Conservation (phyloP, 768 basidiomycete species). For the Lactarius tabidus region DNA sequence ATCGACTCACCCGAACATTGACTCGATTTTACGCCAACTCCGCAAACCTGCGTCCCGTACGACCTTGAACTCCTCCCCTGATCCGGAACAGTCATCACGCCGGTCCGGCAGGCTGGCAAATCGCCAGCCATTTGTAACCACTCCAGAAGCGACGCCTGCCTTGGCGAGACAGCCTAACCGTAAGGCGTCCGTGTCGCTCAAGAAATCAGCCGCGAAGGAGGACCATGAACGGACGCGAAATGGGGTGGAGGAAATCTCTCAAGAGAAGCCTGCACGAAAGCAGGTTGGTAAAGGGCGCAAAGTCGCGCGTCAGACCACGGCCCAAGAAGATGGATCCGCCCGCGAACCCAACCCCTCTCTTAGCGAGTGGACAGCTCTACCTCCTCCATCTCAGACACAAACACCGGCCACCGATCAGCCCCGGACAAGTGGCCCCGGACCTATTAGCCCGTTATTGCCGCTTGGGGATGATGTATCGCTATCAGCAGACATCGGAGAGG, state of each 20-base stretch:
- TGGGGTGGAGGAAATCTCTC: neutral
- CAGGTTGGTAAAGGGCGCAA: neutral
- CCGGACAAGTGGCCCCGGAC: conserved; percentile 12
- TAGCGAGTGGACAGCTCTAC: conserved; percentile 11
- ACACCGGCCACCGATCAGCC: conserved; percentile 10
- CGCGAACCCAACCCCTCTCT: conserved; percentile 1
- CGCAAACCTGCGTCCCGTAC: neutral
- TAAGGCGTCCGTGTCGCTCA: neutral
- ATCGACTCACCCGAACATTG: neutral
- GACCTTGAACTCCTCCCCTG: neutral
- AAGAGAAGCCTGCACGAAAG: neutral
- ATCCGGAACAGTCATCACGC: conserved; percentile 13
- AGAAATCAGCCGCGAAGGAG: conserved; percentile 3
- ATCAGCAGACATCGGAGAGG: neutral
- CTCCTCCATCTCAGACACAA: conserved; percentile 1
- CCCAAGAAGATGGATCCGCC: conserved; percentile 4
- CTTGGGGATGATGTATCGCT: neutral
- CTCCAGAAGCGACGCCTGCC: conserved; percentile 1
- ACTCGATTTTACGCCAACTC: neutral
- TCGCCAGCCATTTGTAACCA: neutral
- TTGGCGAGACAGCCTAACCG: neutral
- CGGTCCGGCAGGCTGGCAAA: conserved; percentile 18
- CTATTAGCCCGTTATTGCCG: neutral
- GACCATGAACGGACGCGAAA: neutral
- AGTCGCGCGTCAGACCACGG: neutral